Evolutionary conservation across 2,329 filamentous ascomycete genomes (phyloP), one percentile per base, ranked within the genome.

Genomic region (Aspergillus brunneoviolaceus): DNA sequence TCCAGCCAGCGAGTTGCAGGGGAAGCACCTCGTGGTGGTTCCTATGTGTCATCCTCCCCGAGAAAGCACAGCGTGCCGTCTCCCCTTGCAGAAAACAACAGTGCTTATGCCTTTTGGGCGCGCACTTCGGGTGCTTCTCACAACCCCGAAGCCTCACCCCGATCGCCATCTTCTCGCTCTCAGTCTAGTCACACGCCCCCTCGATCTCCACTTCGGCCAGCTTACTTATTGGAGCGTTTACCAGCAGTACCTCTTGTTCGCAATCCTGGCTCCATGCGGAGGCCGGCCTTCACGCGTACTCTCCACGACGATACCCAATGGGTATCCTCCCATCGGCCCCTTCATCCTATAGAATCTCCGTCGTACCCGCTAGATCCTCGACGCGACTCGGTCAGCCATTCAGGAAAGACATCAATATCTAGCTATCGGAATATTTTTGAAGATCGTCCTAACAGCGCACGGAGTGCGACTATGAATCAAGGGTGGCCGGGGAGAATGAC

Each of bases 231-330:
- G 1, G 68, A 78, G 25, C 69, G 74, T 23, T 72, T 73, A 57
- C 71, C 68, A 49, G 66, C 70, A 14, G 67, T 70, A 47, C 74
- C 79, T 2, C 77, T 79, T 35, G 63, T 61, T 48, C 70, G 66
- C 42, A 66, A 73, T 21, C 71, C 75, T 29, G 72, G 71, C 42
- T 78, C 79, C 27, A 74, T 74, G 12, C 71, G 72, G 51, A 74
- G 72, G 10, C 68, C 72, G 25, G 59, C 72, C 33, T 67, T 66
- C 51, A 51, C 68, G 7, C 77, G 77, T 65, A 77, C 80, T 19
- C 72, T 83, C 25, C 79, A 79, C 31, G 81, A 84, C 57, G 83
- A 84, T 63, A 74, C 74, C 1, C 77, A 79, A 52, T 81, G 77
- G 79, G 76, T 71, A 48, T 73, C 74, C 66, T 76, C 80, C 16